Conservation (phyloP, 1,284 basidiomycete genomes). For the Malassezia caprae region DNA sequence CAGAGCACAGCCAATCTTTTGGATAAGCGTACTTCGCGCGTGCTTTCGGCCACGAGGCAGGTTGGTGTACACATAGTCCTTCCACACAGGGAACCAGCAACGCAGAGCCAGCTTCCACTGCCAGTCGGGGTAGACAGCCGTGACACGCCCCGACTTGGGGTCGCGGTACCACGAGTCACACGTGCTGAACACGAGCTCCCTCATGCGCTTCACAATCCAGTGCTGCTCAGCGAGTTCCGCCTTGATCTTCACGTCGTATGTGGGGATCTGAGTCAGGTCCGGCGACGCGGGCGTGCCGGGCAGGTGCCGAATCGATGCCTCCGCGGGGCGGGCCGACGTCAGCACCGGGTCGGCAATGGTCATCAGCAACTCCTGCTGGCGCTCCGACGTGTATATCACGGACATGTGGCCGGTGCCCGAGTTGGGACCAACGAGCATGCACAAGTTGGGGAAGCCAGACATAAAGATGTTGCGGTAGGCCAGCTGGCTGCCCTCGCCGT, state of each 20-base stretch:
- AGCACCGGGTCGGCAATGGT: slow-evolving; percentile 30
- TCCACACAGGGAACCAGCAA: slow-evolving; percentile 29
- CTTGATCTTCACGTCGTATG: slow-evolving; percentile 32
- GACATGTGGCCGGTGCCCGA: slow-evolving; percentile 40
- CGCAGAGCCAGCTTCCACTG: slow-evolving; percentile 32
- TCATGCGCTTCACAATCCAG: slow-evolving; percentile 37
- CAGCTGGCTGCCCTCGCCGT: slow-evolving; percentile 32
- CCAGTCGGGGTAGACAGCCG: slow-evolving; percentile 40
- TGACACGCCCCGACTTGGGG: slow-evolving; percentile 25
- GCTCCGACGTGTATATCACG: slow-evolving; percentile 38
- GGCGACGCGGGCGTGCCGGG: slow-evolving; percentile 19
- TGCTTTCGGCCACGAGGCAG: slow-evolving; percentile 17
- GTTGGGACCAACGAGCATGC: slow-evolving; percentile 36
- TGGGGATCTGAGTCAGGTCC: slow-evolving; percentile 19
- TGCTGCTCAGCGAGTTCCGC: slow-evolving; percentile 39
- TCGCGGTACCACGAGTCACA: slow-evolving; percentile 44
- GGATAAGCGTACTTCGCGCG: slow-evolving; percentile 25
- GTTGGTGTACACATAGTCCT: slow-evolving; percentile 28
- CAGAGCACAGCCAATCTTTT: slow-evolving; percentile 23
- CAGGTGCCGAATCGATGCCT: slow-evolving; percentile 25
- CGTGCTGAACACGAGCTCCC: slow-evolving; percentile 28
- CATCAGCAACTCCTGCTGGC: slow-evolving; percentile 29
- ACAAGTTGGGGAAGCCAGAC: slow-evolving; percentile 41
- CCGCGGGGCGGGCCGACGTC: slow-evolving; percentile 18
- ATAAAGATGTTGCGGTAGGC: slow-evolving; percentile 36